phyloP scores from a whole-genome alignment of 2,329 filamentous ascomycete species.

The Acephala macrosclerotiorum region DNA sequence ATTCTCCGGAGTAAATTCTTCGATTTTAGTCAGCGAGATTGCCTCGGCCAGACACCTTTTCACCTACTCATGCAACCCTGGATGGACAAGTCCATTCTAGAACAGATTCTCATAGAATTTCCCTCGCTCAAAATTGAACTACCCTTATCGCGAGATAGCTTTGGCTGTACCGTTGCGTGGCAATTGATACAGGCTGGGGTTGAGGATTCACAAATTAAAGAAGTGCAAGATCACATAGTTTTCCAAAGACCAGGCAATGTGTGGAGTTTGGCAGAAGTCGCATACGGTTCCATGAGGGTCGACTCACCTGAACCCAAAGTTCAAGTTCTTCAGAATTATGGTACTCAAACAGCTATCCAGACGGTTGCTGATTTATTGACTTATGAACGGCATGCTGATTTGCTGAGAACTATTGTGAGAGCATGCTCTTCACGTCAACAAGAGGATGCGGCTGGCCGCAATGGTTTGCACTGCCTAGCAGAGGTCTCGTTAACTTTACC shows the following conservation, averaged over 20 bases:
- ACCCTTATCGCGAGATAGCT: not conserved
- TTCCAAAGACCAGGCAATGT: not conserved
- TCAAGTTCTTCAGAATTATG: not conserved
- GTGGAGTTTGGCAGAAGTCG: not conserved
- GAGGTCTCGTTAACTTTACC: conserved; percentile 20
- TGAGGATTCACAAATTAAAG: not conserved
- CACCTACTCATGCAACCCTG: conserved; percentile 2
- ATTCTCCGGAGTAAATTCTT: not conserved
- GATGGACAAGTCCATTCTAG: not conserved
- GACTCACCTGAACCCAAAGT: not conserved
- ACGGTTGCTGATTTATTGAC: conserved; percentile 19
- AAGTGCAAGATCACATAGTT: not conserved
- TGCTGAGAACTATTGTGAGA: conserved; percentile 17
- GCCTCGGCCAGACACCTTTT: not conserved
- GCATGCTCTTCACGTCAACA: conserved; percentile 14
- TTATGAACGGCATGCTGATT: conserved; percentile 24
- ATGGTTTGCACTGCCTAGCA: conserved; percentile 32
- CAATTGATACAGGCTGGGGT: not conserved
- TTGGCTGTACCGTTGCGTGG: not conserved
- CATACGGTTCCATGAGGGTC: not conserved
- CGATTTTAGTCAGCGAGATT: not conserved
- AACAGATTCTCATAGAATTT: not conserved
- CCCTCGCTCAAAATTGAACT: not conserved
- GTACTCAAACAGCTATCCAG: conserved; percentile 9
- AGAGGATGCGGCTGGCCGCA: conserved; percentile 29